Base-by-base conservation (phyloP, 2,329 filamentous ascomycete species). In the Stachybotrys echinatus region DNA sequence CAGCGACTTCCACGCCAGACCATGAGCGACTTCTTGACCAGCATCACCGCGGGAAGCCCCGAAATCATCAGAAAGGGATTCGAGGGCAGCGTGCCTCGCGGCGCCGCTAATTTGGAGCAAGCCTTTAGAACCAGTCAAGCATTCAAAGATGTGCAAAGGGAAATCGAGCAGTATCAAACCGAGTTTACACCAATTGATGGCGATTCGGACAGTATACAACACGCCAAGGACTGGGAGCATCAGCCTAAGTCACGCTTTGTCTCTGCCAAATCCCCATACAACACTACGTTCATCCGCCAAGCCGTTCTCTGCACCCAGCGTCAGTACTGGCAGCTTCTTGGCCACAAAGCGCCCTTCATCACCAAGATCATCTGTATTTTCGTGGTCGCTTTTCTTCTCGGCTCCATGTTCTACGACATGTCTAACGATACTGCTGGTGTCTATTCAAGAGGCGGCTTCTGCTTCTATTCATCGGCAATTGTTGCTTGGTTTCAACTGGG, bases 301-400 rank as follows among this genome's bases (percentile, higher is more conserved):
- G 83, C 90, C 2, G 61, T 77, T 22, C 80, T 81, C 14, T 70
- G 84, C 70, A 85, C 84, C 1, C 74, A 81, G 55, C 79, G 88
- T 40, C 87, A 92, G 64, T 83, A 88, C 55, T 89, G 87, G 84
- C 76, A 92, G 7, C 76, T 88, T 2, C 78, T 80, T 67, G 87
- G 88, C 44, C 86, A 92, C 65, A 83, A 76, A 52, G 82, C 81
- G 1, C 85, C 85, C 1, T 73, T 91, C 3, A 83, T 82, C 62
- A 90, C 86, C 45, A 91, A 90, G 54, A 45, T 45, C 10, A 45
- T 45, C 20, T 45, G 42, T 14, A 22, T 45, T 6, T 12, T 45
- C 12, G 42, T 45, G 19, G 23, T 19, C 42, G 42, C 42, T 5
- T 45, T 45, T 17, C 42, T 45, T 5, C 42, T 45, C 12, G 22